These are phyloP conservation scores for Populus nigra DNA, from an alignment of 345 rosid genomes.

Conservation along the genomic window DNA sequence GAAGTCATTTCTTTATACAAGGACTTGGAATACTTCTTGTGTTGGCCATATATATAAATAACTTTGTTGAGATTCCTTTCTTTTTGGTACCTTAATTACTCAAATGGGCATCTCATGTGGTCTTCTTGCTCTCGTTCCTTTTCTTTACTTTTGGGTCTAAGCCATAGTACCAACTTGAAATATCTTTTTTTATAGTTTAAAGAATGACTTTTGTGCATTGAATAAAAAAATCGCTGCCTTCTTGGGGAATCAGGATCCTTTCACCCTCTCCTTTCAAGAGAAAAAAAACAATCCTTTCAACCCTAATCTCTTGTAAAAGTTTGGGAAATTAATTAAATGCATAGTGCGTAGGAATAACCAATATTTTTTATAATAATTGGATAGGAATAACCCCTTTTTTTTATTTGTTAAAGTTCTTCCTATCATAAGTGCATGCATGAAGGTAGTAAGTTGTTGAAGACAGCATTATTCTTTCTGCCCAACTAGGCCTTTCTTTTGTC, in stretches of 20 bases:
- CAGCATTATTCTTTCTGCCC: not conserved
- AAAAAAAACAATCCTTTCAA: too few species aligned
- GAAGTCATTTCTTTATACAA: not conserved
- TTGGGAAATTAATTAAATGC: not conserved
- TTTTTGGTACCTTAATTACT: not conserved
- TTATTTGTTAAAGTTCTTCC: not conserved
- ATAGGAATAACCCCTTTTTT: not conserved
- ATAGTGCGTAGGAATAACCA: too few species aligned
- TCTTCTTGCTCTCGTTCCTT: not conserved
- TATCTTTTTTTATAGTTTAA: not conserved
- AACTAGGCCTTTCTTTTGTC: not conserved
- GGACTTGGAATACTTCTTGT: not conserved
- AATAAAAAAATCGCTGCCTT: not conserved
- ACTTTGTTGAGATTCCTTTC: constrained; percentile 8
- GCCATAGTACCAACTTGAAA: not conserved
- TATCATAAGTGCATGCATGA: not conserved
- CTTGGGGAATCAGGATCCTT: not conserved
- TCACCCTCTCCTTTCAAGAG: not conserved
- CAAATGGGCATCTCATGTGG: not conserved
- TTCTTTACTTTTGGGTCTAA: not conserved
- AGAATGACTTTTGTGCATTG: not conserved
- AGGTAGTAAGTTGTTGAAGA: not conserved
- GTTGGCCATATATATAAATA: not conserved
- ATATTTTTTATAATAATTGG: not conserved
- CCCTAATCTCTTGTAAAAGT: not conserved